Base-by-base conservation (phyloP, 441 rosid species). In the Populus trichocarpa region DNA sequence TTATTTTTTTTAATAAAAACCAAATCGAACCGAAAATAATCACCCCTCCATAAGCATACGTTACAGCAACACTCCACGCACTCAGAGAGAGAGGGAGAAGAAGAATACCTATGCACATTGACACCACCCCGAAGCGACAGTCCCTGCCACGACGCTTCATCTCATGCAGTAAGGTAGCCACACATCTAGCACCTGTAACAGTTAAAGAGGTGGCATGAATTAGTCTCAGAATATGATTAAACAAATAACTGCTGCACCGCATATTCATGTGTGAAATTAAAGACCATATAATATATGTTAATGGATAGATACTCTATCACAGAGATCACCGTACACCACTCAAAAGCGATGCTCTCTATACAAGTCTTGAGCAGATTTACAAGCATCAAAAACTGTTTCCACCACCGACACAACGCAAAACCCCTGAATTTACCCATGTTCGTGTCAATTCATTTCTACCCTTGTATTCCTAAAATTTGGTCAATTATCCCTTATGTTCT, bases 101-200 rank as follows among this genome's bases (percentile, higher is more conserved):
- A 13, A 12, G 53, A 12, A 32, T 85, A 93, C 98, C 98, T 82
- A 97, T 97, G 89, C 99, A 96, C 99, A 97, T 97, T 1, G 99
- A 97, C 23, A 97, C 76, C 75, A 97, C 98, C 3, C 98, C 99
- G 22, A 89, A 97, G 26, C 98, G 98, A 78, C 97, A 95, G 76
- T 97, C 98, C 81, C 86, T 91, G 22, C 99, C 99, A 70, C 94
- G 92, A 0, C 95, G 91, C 85, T 92, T 93, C 99, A 97, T 97
- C 87, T 97, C 99, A 32, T 97, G 99, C 91, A 97, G 78, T 70
- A 94, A 83, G 30, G 99, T 97, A 40, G 90, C 98, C 35, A 97
- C 98, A 40, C 99, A 97, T 38, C 98, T 91, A 0, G 98, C 99
- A 82, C 99, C 99, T 94, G 85, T 11, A 64, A 66, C 18, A 78